These are phyloP conservation scores for Ichthyophonus hoferi DNA, from an alignment of 208 protist genomes.

Conservation along the genomic window DNA sequence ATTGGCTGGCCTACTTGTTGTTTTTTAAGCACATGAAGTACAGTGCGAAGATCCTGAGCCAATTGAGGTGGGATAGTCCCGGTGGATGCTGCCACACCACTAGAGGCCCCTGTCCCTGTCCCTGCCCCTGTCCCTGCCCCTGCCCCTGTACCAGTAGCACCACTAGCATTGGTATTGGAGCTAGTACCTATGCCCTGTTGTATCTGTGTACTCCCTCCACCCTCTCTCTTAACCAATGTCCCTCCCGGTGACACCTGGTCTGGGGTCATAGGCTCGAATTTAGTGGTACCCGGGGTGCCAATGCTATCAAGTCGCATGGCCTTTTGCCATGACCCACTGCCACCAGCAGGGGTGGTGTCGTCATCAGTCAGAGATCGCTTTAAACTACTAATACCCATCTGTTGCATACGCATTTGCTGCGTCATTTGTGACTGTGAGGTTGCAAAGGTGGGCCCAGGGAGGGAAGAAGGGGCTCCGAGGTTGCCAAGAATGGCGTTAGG, in stretches of 20 bases:
- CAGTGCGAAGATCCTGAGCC: background rate
- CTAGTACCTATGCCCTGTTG: background rate
- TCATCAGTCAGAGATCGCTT: background rate
- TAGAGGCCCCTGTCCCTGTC: too few relatives aligned
- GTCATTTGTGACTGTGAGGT: background rate
- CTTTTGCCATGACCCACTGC: too few relatives aligned
- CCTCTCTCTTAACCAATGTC: background rate
- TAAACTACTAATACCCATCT: background rate
- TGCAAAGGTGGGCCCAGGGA: background rate
- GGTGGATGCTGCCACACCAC: too few relatives aligned
- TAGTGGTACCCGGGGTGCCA: background rate
- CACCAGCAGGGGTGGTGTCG: background rate
- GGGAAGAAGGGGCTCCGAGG: background rate
- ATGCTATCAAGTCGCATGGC: background rate
- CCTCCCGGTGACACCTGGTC: background rate
- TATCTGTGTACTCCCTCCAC: too few relatives aligned
- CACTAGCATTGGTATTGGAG: background rate
- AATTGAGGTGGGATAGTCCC: too few relatives aligned
- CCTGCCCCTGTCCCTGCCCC: too few relatives aligned
- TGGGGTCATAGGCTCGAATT: background rate
- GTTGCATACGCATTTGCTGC: background rate
- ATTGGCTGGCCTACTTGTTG: background rate
- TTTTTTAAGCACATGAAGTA: background rate
- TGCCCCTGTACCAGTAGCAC: too few relatives aligned
- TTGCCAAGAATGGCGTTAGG: background rate